phyloP scores from a whole-genome alignment of 2,329 filamentous ascomycete species.

The Aspergillus tamarii region DNA sequence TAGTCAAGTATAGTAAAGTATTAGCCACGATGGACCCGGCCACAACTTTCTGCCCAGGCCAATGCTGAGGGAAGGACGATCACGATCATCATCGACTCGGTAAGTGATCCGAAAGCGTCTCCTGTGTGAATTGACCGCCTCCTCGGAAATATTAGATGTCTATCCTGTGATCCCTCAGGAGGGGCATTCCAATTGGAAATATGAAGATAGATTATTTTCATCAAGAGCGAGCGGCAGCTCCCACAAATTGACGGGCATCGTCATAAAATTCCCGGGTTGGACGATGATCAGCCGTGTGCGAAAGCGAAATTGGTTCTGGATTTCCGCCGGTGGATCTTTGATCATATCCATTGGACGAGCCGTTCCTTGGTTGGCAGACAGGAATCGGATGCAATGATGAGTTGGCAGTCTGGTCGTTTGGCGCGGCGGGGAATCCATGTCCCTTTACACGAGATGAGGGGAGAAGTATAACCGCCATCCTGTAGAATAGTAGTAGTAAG shows the following conservation, averaged over 20 bases:
- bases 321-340: constrained; percentile 15
- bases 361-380: constrained; percentile 34
- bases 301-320: constrained; percentile 14
- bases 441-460: constrained; percentile 33
- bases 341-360: constrained; percentile 22
- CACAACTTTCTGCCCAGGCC: constrained; percentile 12
- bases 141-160: constrained; percentile 12
- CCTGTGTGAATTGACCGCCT: constrained; percentile 17
- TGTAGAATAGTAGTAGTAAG: not conserved
- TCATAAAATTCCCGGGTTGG: not conserved
- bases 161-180: not conserved
- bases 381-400: constrained; percentile 72
- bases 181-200: not conserved
- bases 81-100: constrained; percentile 21
- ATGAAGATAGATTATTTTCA: not conserved
- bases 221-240: constrained; percentile 1
- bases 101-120: constrained; percentile 16
- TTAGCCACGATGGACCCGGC: not conserved
- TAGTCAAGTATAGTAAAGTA: not conserved
- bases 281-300: constrained; percentile 12
- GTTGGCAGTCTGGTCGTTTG: constrained; percentile 60
- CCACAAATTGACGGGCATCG: not conserved
- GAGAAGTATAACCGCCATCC: constrained; percentile 7
- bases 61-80: constrained; percentile 19
- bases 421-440: constrained; percentile 53